Conservation (phyloP, 2,329 filamentous ascomycete genomes). For the Trichophaea hybrida region DNA sequence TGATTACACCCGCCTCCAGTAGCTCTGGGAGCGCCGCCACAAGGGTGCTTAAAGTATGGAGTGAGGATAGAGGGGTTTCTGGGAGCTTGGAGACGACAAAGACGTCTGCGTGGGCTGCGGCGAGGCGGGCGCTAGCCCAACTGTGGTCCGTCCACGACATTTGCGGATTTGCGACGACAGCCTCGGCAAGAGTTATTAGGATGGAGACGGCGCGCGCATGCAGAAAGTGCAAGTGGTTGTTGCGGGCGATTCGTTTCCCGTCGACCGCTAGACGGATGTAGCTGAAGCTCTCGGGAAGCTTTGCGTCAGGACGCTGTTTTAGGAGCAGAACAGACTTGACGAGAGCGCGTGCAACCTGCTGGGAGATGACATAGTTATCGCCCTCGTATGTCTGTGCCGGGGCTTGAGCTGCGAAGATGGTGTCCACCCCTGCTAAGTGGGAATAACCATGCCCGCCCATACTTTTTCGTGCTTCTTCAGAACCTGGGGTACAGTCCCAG, state of each 20-base stretch:
- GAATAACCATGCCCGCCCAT: conserved; percentile 40
- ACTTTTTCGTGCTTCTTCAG: conserved; percentile 31
- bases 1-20: conserved; percentile 18
- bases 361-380: conserved; percentile 34
- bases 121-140: conserved; percentile 12
- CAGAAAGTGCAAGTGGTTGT: conserved; percentile 11
- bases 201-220: conserved; percentile 15
- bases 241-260: conserved; percentile 3
- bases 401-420: conserved; percentile 61
- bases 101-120: conserved; percentile 19
- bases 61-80: conserved; percentile 5
- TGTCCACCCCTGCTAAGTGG: conserved; percentile 59
- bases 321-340: conserved; percentile 22
- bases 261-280: conserved; percentile 12
- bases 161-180: not conserved
- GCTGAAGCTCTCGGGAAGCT: conserved; percentile 7
- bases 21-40: conserved; percentile 14
- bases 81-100: conserved; percentile 15
- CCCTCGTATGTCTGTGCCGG: conserved; percentile 40
- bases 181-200: conserved; percentile 8
- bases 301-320: not conserved
- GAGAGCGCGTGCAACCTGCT: conserved; percentile 31
- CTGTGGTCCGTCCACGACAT: conserved; percentile 14
- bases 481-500: conserved; percentile 26
- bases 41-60: conserved; percentile 14